Evolutionary conservation across 2,329 filamentous ascomycete species (phyloP), one percentile per base, ranked within the genome.

Genomic region (Ophiostoma himal-ulmi): DNA sequence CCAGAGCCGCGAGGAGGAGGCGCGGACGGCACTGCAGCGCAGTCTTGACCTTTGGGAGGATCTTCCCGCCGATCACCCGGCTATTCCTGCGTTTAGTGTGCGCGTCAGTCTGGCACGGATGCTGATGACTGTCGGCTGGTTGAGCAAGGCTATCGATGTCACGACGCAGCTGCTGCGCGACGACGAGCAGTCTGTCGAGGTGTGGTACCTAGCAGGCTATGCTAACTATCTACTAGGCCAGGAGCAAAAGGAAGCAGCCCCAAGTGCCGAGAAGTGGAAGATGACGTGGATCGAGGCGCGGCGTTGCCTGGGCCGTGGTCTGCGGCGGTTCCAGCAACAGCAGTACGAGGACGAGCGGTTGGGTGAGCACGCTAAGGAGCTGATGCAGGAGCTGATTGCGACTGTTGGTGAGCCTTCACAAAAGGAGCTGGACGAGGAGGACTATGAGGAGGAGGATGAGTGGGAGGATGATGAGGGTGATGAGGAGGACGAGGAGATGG

Each of bases 201-300:
- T 92, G 22, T 97, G 94, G 93, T 99, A 99, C 81, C 84, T 99
- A 5, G 95, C 95, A 62, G 96, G 95, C 4, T 98, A 94, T 92
- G 94, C 93, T 75, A 84, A 96, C 74, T 92, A 93, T 78, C 85
- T 97, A 71, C 83, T 91, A 73, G 91, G 91, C 13, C 79, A 79
- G 73, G 78, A 80, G 44, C 66, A 78, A 73, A 73, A 76, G 82
- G 54, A 20, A 34, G 67, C 10, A n/a, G 44, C 22, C 5, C 13
- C 22, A 34, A n/a, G 8, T 36, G 17, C 30, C 13, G 48, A 68
- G 34, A 68, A 57, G 39, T 87, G 87, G 80, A 85, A 85, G 74
- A 82, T 85, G 0, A 85, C 88, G 5, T 88, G 93, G 84, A 87
- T 87, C 70, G 89, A 91, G 20, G 91, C 93, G 76, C 86, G 92